phyloP scores from a whole-genome alignment of 768 basidiomycete genomes.

The Boletus barrowsii region DNA sequence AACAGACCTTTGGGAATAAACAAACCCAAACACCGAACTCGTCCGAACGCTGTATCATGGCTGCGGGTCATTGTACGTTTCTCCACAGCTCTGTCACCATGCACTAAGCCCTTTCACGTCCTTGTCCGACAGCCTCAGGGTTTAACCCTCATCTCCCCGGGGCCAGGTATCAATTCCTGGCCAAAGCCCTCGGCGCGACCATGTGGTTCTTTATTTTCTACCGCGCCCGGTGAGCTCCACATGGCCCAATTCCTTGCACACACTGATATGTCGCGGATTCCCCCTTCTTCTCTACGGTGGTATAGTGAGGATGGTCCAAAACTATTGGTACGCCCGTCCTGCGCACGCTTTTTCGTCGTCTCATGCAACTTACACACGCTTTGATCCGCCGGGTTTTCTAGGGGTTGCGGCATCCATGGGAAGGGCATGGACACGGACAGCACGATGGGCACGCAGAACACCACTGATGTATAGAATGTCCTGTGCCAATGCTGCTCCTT shows the following conservation, averaged over 20 bases:
- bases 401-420: slow-evolving; percentile 66
- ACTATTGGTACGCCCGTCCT: slow-evolving; percentile 48
- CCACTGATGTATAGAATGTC: slow-evolving; percentile 33
- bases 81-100: neutral
- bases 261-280: neutral
- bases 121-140: slow-evolving; percentile 51
- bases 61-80: slow-evolving; percentile 28
- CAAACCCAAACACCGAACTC: slow-evolving; percentile 21
- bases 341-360: neutral
- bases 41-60: slow-evolving; percentile 29
- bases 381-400: slow-evolving; percentile 18
- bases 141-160: slow-evolving; percentile 89
- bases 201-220: slow-evolving; percentile 99
- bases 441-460: slow-evolving; percentile 36
- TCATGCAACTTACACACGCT: neutral
- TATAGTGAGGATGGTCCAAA: slow-evolving; percentile 74
- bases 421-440: slow-evolving; percentile 52
- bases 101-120: slow-evolving; percentile 1
- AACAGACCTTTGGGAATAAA: slow-evolving; percentile 14
- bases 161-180: slow-evolving; percentile 69
- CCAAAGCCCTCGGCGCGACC: slow-evolving; percentile 82
- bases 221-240: slow-evolving; percentile 72
- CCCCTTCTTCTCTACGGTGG: neutral
- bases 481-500: neutral
- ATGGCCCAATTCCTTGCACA: neutral